Percentiles rank a stretch among this genome's conserved stretches.
phyloP scores from a whole-genome alignment of 495 filamentous ascomycete species.

The Filosporella fistucella region DNA sequence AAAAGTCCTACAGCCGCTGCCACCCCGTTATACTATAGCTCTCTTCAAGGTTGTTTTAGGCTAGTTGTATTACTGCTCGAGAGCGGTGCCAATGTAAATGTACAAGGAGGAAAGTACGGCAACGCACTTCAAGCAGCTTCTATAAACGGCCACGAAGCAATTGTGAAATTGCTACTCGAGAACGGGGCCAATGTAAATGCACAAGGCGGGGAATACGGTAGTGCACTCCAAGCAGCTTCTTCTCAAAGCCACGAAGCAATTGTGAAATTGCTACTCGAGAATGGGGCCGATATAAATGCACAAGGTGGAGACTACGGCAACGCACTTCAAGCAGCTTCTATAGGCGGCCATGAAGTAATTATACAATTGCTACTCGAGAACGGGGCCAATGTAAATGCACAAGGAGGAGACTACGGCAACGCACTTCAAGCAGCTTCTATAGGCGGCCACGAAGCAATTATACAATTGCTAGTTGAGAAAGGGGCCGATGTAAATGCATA shows the following conservation, averaged over 20 bases:
- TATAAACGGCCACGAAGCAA: not conserved
- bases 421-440: not conserved
- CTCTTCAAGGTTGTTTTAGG: not conserved
- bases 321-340: not conserved
- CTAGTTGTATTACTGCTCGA: not conserved
- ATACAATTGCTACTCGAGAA: constrained; percentile 17
- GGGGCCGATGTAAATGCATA: not conserved
- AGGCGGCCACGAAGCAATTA: not conserved
- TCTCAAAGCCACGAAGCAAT: not conserved
- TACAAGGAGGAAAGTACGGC: not conserved
- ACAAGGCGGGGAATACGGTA: not conserved
- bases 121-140: not conserved
- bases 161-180: not conserved
- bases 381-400: constrained; percentile 16
- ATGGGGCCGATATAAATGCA: not conserved
- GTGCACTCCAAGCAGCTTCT: not conserved
- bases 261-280: not conserved
- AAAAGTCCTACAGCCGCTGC: not conserved
- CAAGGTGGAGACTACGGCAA: not conserved
- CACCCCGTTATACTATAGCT: not conserved
- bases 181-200: not conserved
- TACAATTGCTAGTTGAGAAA: not conserved
- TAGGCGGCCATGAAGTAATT: constrained; percentile 10
- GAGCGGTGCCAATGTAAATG: not conserved
- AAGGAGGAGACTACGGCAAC: not conserved